Evolutionary conservation across 768 basidiomycete species (phyloP).

Genomic region (Boletales sp.): DNA sequence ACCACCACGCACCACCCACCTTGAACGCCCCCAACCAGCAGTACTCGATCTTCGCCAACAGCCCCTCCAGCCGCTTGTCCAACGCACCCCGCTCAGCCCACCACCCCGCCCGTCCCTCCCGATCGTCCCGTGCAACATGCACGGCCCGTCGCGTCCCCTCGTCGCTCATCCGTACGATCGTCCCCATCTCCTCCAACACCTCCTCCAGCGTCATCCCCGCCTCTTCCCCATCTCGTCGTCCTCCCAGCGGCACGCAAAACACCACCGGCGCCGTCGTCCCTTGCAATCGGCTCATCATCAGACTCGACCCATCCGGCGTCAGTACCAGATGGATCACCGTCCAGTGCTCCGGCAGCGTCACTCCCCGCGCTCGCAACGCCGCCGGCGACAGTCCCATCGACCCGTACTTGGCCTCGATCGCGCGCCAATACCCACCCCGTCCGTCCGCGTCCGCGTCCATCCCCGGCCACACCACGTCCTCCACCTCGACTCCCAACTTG

Average conservation of each 20-base stretch:
- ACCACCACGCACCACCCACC: conserved; percentile 40
- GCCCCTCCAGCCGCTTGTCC: conserved; percentile 69
- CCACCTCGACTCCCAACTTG: conserved; percentile 55
- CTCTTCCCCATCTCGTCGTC: conserved; percentile 70
- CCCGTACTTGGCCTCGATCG: conserved; percentile 41
- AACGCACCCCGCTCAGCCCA: conserved; percentile 78
- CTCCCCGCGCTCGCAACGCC: conserved; percentile 39
- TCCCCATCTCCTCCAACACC: conserved; percentile 67
- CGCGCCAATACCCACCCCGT: too few species aligned
- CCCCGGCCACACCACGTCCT: too few species aligned
- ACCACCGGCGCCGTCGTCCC: conserved; percentile 60
- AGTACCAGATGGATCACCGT: conserved; percentile 79
- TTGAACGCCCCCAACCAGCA: conserved; percentile 99
- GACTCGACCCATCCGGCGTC: conserved; percentile 75
- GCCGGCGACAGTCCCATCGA: conserved; percentile 22
- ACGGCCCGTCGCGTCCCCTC: conserved; percentile 70
- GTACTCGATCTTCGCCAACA: conserved; percentile 86
- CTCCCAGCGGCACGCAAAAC: conserved; percentile 87
- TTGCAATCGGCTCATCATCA: conserved; percentile 81
- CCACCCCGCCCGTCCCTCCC: conserved; percentile 69
- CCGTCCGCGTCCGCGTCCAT: too few species aligned
- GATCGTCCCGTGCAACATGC: conserved; percentile 63
- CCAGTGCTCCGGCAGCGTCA: conserved; percentile 71
- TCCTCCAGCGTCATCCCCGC: conserved; percentile 71
- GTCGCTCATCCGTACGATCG: conserved; percentile 80